A percentile compares a stretch with the other conserved stretches of the same genome.
phyloP scores from a whole-genome alignment of 176 grass and related monocot genomes.

The Leersia perrieri region DNA sequence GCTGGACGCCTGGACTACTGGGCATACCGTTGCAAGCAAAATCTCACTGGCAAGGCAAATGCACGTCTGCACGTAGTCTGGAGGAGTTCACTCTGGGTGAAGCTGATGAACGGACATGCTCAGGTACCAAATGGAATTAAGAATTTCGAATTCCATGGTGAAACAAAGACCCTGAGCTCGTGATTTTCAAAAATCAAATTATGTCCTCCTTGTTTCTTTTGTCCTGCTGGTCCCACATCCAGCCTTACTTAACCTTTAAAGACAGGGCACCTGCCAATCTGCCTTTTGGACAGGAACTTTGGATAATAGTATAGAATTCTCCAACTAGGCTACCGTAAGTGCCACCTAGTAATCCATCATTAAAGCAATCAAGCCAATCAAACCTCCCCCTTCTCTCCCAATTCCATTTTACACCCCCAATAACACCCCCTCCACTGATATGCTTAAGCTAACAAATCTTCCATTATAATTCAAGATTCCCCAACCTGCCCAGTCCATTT shows the following conservation, averaged over 20 bases:
- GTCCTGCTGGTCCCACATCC: slow-evolving; percentile 26
- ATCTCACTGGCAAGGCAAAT: slow-evolving; percentile 17
- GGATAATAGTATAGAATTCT: slow-evolving; percentile 37
- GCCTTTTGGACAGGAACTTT: slow-evolving; percentile 33
- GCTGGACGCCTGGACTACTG: background rate
- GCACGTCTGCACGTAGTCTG: background rate
- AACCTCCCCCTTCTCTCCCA: background rate
- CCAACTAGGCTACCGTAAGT: slow-evolving; percentile 51
- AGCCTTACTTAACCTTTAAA: slow-evolving; percentile 37
- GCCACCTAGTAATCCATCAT: slow-evolving; percentile 36
- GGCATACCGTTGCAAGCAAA: background rate
- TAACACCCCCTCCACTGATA: slow-evolving; percentile 11
- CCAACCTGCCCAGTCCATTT: slow-evolving; percentile 33
- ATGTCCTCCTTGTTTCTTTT: slow-evolving; percentile 2
- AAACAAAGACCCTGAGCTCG: background rate
- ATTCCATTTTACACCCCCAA: background rate
- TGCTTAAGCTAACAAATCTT: slow-evolving; percentile 41
- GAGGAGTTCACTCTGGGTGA: background rate
- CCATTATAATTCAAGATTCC: slow-evolving; percentile 71
- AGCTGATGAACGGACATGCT: background rate
- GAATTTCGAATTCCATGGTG: background rate
- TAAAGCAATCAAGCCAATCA: slow-evolving; percentile 53
- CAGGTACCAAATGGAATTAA: background rate
- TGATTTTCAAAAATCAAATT: slow-evolving; percentile 17
- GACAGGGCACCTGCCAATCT: slow-evolving; percentile 30